These are phyloP conservation scores for Acanthamoeba castellanii DNA, from an alignment of 208 protist genomes.

Conservation along the genomic window DNA sequence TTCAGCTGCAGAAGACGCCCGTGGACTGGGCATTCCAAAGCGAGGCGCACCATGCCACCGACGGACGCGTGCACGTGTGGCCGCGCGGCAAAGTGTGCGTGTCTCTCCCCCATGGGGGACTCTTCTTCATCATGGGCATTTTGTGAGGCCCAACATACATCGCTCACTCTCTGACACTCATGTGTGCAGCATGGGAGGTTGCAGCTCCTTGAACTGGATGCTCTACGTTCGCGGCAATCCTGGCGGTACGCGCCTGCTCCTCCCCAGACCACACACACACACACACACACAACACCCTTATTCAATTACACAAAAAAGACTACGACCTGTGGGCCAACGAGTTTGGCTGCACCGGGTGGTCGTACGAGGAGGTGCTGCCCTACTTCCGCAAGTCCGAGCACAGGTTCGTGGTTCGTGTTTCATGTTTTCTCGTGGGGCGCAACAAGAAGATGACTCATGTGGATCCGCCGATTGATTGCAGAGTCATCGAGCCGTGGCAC, in stretches of 20 bases:
- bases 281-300: neutral
- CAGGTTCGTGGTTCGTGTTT: neutral
- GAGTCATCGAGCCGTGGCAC: constrained; percentile 34
- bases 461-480: neutral
- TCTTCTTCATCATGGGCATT: neutral
- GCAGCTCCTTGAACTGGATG: constrained; percentile 75
- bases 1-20: constrained; percentile 65
- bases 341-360: constrained; percentile 59
- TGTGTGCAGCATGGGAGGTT: constrained; percentile 59
- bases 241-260: neutral
- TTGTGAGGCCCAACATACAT: neutral
- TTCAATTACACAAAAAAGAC: neutral
- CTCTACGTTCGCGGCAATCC: constrained; percentile 71
- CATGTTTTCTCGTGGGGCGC: neutral
- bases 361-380: constrained; percentile 66
- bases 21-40: constrained; percentile 63
- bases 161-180: neutral
- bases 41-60: constrained; percentile 38
- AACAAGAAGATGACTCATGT: neutral
- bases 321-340: constrained; percentile 58
- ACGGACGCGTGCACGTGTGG: constrained; percentile 44
- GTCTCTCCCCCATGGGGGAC: no score
- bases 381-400: constrained; percentile 66
- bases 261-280: no score
- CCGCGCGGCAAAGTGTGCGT: constrained; percentile 61